Evolutionary conservation across 495 filamentous ascomycete genomes (phyloP).

Genomic region (Hyaloscypha bicolor): DNA sequence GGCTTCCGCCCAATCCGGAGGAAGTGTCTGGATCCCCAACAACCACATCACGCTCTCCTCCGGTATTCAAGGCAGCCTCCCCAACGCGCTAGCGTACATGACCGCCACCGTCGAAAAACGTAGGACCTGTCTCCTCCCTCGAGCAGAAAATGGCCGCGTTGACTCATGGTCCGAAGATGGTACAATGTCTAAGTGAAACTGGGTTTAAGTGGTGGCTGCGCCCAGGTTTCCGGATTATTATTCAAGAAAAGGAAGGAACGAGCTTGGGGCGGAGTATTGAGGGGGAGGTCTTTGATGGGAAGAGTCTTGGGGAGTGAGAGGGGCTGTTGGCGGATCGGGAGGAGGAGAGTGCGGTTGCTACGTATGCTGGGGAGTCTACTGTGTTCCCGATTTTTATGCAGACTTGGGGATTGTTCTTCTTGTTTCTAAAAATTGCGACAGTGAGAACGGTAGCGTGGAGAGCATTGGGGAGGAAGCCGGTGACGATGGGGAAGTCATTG

Average conservation of each 20-base stretch:
- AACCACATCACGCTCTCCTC: constrained; percentile 7
- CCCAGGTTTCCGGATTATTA: constrained; percentile 34
- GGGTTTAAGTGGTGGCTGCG: constrained; percentile 19
- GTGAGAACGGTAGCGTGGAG: neutral
- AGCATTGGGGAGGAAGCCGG: constrained; percentile 11
- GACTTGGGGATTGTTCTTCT: neutral
- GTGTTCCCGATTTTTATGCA: neutral
- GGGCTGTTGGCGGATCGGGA: neutral
- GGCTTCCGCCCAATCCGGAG: constrained; percentile 33
- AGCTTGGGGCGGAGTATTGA: constrained; percentile 26
- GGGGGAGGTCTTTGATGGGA: constrained; percentile 27
- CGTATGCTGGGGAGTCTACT: constrained; percentile 6
- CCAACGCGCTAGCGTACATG: constrained; percentile 28
- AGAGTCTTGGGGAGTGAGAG: constrained; percentile 29
- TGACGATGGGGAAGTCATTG: constrained; percentile 28
- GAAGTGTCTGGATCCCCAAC: constrained; percentile 34
- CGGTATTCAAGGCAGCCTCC: constrained; percentile 20
- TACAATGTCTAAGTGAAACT: constrained; percentile 23
- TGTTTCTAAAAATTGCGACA: neutral
- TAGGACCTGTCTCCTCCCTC: constrained; percentile 21
- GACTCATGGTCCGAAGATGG: constrained; percentile 32
- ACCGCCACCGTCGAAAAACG: constrained; percentile 23
- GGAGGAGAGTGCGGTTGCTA: neutral
- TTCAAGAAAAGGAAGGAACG: constrained; percentile 15
- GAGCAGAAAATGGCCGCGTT: constrained; percentile 28